Conservation (phyloP, 2,329 filamentous ascomycete genomes). For the Kalmusia sp. region DNA sequence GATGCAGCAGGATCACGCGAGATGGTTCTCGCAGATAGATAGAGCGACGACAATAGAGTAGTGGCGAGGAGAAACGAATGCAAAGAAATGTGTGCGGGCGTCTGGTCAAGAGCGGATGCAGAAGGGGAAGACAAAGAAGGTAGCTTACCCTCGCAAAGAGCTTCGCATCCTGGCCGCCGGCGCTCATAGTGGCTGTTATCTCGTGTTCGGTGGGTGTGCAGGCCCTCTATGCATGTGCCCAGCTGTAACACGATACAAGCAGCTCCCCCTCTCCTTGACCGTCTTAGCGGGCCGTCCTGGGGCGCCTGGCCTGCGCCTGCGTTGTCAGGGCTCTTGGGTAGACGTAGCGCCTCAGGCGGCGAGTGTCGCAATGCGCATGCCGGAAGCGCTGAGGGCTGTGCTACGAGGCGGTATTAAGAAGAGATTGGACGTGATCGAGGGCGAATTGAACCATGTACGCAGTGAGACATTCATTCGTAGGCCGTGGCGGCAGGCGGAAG, state of each 20-base stretch:
- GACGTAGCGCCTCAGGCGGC: slow-evolving; percentile 11
- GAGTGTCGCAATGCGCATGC: slow-evolving; percentile 25
- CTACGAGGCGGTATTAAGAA: slow-evolving; percentile 1
- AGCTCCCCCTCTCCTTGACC: slow-evolving; percentile 25
- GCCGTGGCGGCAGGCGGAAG: slow-evolving; percentile 23
- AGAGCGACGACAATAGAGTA: background rate
- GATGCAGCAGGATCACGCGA: background rate
- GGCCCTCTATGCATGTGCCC: slow-evolving; percentile 39
- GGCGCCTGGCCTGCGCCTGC: slow-evolving; percentile 5
- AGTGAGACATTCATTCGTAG: slow-evolving; percentile 14
- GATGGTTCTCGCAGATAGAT: background rate
- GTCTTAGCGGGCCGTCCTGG: slow-evolving; percentile 33
- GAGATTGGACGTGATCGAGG: slow-evolving; percentile 2
- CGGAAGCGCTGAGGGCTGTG: slow-evolving; percentile 4
- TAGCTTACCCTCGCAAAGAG: slow-evolving; percentile 92
- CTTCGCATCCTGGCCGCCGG: slow-evolving; percentile 92
- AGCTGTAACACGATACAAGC: slow-evolving; percentile 32
- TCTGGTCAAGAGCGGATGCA: slow-evolving; percentile 9
- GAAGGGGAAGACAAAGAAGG: slow-evolving; percentile 12
- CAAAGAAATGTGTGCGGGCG: slow-evolving; percentile 28
- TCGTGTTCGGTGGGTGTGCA: slow-evolving; percentile 25
- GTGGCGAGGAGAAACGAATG: too few relatives aligned
- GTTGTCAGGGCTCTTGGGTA: slow-evolving; percentile 18
- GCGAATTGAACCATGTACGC: slow-evolving; percentile 20
- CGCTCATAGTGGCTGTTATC: slow-evolving; percentile 60